phyloP scores from a whole-genome alignment of 306 rosid genomes.

The Lathyrus sativus region DNA sequence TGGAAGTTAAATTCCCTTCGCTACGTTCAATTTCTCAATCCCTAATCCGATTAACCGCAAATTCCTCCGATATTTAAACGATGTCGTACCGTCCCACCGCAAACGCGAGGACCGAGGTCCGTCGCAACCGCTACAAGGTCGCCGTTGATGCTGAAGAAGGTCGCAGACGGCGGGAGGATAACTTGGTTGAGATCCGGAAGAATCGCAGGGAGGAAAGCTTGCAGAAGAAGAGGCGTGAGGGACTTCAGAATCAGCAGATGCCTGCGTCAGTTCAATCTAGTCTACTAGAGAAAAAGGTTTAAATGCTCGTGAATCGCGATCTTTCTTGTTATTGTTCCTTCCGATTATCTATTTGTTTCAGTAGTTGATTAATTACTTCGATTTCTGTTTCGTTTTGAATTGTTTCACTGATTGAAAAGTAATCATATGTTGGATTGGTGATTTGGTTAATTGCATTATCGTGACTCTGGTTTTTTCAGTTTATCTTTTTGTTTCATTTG shows the following conservation, averaged over 20 bases:
- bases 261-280: slow-evolving; percentile 41
- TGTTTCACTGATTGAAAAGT: not conserved
- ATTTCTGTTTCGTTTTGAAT: not conserved
- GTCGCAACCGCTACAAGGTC: slow-evolving; percentile 94
- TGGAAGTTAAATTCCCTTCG: not conserved
- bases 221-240: slow-evolving; percentile 96
- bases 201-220: slow-evolving; percentile 91
- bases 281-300: slow-evolving; percentile 48
- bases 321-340: not conserved
- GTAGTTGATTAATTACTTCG: not conserved
- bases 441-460: not conserved
- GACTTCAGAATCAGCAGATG: slow-evolving; percentile 67
- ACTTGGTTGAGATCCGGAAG: slow-evolving; percentile 99
- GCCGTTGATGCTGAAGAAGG: slow-evolving; percentile 99
- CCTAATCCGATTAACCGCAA: not conserved
- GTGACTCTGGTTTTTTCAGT: not conserved
- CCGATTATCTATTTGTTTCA: not conserved
- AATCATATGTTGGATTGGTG: not conserved
- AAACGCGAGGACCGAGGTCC: slow-evolving; percentile 81
- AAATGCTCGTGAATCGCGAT: not conserved
- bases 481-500: not conserved
- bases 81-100: slow-evolving; percentile 87
- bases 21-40: not conserved
- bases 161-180: slow-evolving; percentile 90
- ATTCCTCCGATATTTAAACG: slow-evolving; percentile 30